Evolutionary conservation across 2,329 filamentous ascomycete species (phyloP).

Genomic region (Colletotrichum theobromicola): DNA sequence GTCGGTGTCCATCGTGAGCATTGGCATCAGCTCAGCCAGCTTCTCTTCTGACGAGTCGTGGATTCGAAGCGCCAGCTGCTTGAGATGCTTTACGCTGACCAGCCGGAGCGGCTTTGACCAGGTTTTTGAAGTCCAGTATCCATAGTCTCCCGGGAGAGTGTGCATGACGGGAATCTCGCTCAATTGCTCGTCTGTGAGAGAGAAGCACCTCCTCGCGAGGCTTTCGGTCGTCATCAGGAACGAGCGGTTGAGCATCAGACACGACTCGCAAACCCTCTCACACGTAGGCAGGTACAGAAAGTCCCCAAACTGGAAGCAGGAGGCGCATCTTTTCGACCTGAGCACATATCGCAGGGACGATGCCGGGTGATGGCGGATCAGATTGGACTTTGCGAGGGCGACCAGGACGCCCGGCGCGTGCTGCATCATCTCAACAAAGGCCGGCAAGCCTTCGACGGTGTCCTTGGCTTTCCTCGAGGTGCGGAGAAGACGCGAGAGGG

Average conservation of each 20-base stretch:
- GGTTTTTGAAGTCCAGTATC: constrained; percentile 10
- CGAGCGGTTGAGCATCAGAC: constrained; percentile 28
- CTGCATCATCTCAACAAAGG: constrained; percentile 47
- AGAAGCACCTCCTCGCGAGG: constrained; percentile 28
- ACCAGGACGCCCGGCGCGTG: constrained; percentile 36
- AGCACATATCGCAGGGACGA: constrained; percentile 26
- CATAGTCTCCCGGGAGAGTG: constrained; percentile 28
- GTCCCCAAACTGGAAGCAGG: constrained; percentile 31
- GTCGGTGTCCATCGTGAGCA: background rate
- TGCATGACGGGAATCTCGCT: constrained; percentile 23
- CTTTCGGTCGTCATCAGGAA: constrained; percentile 28
- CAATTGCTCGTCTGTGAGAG: constrained; percentile 25
- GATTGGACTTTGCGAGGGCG: constrained; percentile 27
- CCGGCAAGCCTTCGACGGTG: constrained; percentile 31
- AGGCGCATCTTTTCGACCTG: constrained; percentile 28
- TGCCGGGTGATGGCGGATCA: constrained; percentile 27
- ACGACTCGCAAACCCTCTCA: constrained; percentile 34
- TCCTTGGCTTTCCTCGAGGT: constrained; percentile 28
- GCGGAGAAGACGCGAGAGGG: constrained; percentile 32
- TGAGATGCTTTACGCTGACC: constrained; percentile 32
- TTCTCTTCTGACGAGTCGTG: constrained; percentile 26
- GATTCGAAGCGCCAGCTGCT: constrained; percentile 28
- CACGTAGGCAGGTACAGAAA: constrained; percentile 34
- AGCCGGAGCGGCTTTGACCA: constrained; percentile 22
- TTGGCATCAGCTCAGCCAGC: background rate